Base-by-base conservation (phyloP, 768 basidiomycete genomes). In the Lactarius tabidus region DNA sequence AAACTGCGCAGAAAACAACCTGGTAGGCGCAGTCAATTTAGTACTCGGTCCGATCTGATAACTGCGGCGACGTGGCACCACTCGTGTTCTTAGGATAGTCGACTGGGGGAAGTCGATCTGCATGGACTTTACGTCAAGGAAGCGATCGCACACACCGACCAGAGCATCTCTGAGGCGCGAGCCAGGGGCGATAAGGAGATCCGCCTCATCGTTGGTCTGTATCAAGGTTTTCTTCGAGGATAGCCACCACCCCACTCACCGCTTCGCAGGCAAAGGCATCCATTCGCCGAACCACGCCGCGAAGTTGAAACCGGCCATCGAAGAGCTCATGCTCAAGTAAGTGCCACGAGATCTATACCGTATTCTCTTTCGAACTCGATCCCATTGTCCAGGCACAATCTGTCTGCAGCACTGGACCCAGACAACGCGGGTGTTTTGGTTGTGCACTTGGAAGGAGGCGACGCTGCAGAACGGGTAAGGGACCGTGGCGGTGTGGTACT, bases 41-140 rank as follows among this genome's bases (percentile, higher is more conserved):
- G 6, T 45, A 28, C 14, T 33, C 33, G 33, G 33, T 33, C 33
- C 33, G 33, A 58, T 6, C 20, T 12, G 14, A 58, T 45, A 26
- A 23, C 17, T 29, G 29, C 23, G 5, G 43, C 59, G 38, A 56
- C 43, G 29, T 45, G 58, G 31, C 23, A 26, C 18, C 10, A 18
- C 2, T 14, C 15, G 6, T 38, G 33, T 7, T 12, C 59, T 51
- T 71, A 88, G 84, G 85, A 90, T 66, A 86, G 87, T 59, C 75
- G 82, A 64, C 81, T 82, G 0, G 90, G 88, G 1, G 90, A 94
- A 74, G 78, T 97, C 53, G 92, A 98, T 75, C 77, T 98, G 28
- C 95, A 98, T 72, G 95, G 93, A 1, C 78, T 98, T 4, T 96
- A 92, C 74, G 95, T 96, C 66, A 93, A 93, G 72, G 96, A 98